Conservation (phyloP, 2,329 filamentous ascomycete species). For the Hypoxylon sp. region DNA sequence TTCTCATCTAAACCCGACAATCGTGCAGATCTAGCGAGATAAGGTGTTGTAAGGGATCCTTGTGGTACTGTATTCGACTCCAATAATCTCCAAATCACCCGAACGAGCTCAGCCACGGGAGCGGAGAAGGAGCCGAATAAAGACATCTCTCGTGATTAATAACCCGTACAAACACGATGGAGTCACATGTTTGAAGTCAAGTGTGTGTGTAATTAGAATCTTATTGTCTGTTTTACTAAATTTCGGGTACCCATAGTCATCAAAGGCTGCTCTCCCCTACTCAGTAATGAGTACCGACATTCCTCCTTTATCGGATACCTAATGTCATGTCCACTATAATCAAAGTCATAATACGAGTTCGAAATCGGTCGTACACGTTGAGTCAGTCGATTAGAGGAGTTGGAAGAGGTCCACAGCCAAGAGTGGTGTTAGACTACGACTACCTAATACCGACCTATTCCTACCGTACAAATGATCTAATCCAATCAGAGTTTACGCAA, state of each 20-base stretch:
- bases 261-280: background rate
- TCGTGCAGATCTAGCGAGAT: constrained; percentile 42
- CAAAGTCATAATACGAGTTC: constrained; percentile 20
- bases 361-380: constrained; percentile 14
- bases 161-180: constrained; percentile 1
- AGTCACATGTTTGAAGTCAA: constrained; percentile 13
- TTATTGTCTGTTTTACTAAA: constrained; percentile 24
- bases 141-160: constrained; percentile 19
- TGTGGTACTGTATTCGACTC: constrained; percentile 8
- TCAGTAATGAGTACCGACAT: background rate
- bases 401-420: constrained; percentile 23
- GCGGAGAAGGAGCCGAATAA: constrained; percentile 3
- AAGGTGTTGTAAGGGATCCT: constrained; percentile 28
- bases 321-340: constrained; percentile 1
- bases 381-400: constrained; percentile 23
- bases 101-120: background rate
- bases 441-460: background rate
- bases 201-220: constrained; percentile 10
- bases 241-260: constrained; percentile 24
- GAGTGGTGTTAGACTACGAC: constrained; percentile 8
- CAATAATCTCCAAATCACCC: constrained; percentile 19
- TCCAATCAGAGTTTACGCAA: constrained; percentile 36
- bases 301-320: constrained; percentile 21
- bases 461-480: constrained; percentile 6
- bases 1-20: constrained; percentile 30